Base-by-base conservation (phyloP, 164 flowering plant species). In the Platanus orientalis region DNA sequence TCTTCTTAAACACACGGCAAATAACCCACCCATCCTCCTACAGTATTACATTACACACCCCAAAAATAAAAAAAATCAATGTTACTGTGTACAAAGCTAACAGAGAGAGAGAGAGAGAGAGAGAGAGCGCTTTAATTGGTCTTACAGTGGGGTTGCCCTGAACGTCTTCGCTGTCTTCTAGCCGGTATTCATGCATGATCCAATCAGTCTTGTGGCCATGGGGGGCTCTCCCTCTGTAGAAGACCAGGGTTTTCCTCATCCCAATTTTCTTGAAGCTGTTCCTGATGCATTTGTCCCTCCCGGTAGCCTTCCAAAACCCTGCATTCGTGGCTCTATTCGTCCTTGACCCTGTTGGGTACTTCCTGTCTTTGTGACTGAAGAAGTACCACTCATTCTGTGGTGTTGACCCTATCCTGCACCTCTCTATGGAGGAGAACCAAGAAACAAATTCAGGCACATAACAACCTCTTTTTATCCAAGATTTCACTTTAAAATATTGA, bases 21-120 rank as follows among this genome's bases (percentile, higher is more conserved):
- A 92, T 81, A 17, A 92, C 98, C 98, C 98, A 92, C 0, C 96
- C 98, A 61, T 92, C 98, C 63, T 92, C 98, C 98, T 92, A 29
- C 57, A 32, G 9, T 32, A 4, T 32, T 32, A 32, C 36, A 32
- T 4, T 9, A 32, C 36, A 32, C 36, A 9, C 36, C 4, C 36
- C 6, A 4, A 9, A 32, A 9, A 32, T 4, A 32, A 9, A 32
- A 9, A 32, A 9, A 32, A 9, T 4, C 6, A 32, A 9, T 32
- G 36, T 9, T 7, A 27, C 45, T 6, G 13, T 53, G 28, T 19
- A 17, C 30, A 21, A 14, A 10, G 52, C 25, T 19, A 53, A 56
- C 10, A 48, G 50, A 32, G 12, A 40, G 19, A 32, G 58, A 58
- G 48, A 59, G 63, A n/a, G 58, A 20, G 56, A 53, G 60, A 44